Conservation (phyloP, 1,284 basidiomycete species). For the Vanrija pseudolonga region DNA sequence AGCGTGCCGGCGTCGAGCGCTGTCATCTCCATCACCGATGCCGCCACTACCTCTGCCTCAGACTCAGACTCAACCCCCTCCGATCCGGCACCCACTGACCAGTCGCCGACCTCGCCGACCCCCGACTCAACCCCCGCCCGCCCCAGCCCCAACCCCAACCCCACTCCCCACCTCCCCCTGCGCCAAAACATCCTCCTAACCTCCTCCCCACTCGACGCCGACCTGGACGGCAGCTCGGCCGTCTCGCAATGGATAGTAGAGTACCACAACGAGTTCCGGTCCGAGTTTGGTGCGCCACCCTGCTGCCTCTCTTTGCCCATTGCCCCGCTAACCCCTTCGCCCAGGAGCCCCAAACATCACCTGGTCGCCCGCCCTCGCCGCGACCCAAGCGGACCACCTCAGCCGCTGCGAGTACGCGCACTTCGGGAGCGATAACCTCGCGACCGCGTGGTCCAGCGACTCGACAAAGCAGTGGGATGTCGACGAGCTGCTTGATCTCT, state of each 20-base stretch:
- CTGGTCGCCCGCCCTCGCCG: slow-evolving; percentile 5
- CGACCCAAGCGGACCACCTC: neutral
- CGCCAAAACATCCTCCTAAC: neutral
- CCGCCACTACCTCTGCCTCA: too few relatives aligned
- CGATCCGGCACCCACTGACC: too few relatives aligned
- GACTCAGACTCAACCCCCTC: too few relatives aligned
- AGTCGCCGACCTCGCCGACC: too few relatives aligned
- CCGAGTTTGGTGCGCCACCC: slow-evolving; percentile 1
- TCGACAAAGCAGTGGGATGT: too few relatives aligned
- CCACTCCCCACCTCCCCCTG: too few relatives aligned
- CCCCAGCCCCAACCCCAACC: too few relatives aligned
- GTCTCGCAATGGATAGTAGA: slow-evolving; percentile 4
- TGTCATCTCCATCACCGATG: too few relatives aligned
- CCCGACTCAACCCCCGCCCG: too few relatives aligned
- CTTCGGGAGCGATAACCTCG: slow-evolving; percentile 11
- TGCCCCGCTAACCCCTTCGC: too few relatives aligned
- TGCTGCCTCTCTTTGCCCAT: neutral
- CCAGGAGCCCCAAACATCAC: neutral
- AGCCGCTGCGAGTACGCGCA: slow-evolving; percentile 1
- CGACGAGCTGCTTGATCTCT: neutral
- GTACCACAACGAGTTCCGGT: slow-evolving; percentile 13
- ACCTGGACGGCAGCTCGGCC: slow-evolving; percentile 1
- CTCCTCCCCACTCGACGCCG: neutral
- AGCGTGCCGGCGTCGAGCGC: too few relatives aligned
- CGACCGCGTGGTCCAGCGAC: neutral